Evolutionary conservation across 768 basidiomycete genomes (phyloP).

Genomic region (Lactifluus pinguis): DNA sequence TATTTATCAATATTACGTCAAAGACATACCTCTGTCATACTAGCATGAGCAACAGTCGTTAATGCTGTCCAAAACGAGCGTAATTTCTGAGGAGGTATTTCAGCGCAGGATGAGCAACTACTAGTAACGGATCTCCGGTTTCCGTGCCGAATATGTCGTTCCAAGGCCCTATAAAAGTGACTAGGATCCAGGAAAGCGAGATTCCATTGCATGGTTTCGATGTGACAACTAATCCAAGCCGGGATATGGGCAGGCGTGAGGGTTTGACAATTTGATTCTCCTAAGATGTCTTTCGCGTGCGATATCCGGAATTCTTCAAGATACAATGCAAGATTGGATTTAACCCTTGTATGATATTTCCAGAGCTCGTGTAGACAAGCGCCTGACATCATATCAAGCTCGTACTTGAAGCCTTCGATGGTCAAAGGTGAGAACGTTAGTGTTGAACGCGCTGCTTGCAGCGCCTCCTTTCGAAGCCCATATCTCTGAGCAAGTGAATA

Average conservation of each 20-base stretch:
- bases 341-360: not conserved
- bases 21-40: not conserved
- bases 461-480: not conserved
- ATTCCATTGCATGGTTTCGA: not conserved
- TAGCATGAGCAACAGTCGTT: not conserved
- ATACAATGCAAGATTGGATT: not conserved
- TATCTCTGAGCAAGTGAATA: not conserved
- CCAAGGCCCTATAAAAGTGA: not conserved
- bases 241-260: not conserved
- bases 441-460: not conserved
- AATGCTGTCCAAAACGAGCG: not conserved
- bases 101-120: not conserved
- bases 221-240: not conserved
- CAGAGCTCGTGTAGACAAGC: not conserved
- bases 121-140: too few species aligned
- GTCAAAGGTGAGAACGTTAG: not conserved
- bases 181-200: not conserved
- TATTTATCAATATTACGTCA: not conserved
- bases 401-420: not conserved
- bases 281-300: not conserved
- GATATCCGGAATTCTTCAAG: not conserved
- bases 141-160: not conserved
- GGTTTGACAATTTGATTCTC: not conserved
- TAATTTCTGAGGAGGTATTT: not conserved
- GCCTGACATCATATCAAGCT: not conserved